Conservation (phyloP, 495 filamentous ascomycete genomes). For the Xylaria longipes region DNA sequence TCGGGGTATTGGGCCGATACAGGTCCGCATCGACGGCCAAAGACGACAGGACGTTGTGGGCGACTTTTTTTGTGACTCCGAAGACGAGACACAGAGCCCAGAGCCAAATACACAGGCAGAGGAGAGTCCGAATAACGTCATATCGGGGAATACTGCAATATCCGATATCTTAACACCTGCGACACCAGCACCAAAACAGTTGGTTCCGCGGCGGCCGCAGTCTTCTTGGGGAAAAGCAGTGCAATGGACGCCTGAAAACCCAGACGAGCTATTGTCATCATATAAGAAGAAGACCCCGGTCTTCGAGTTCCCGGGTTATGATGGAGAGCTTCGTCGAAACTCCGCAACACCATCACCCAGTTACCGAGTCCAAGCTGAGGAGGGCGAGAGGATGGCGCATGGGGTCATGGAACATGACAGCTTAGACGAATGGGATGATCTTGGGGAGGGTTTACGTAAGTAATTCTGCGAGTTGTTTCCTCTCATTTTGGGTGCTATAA, state of each 20-base stretch:
- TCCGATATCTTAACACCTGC: not conserved
- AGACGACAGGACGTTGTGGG: conserved; percentile 28
- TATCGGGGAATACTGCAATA: not conserved
- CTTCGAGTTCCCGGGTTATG: not conserved
- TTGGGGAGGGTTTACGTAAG: conserved; percentile 1
- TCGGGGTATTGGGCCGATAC: conserved; percentile 31
- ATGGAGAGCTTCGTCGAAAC: not conserved
- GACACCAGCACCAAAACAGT: not conserved
- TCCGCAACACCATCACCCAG: not conserved
- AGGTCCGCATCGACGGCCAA: conserved; percentile 26
- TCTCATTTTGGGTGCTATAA: not conserved
- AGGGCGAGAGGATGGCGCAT: not conserved
- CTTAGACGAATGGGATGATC: not conserved
- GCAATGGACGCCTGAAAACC: conserved; percentile 1
- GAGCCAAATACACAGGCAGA: not conserved
- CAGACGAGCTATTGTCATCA: not conserved
- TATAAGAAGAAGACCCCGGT: conserved; percentile 14
- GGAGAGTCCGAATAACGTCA: not conserved
- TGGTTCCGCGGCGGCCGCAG: not conserved
- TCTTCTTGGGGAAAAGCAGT: not conserved
- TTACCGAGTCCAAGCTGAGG: not conserved
- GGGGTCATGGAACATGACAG: not conserved
- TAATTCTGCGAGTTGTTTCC: not conserved
- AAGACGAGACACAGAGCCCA: conserved; percentile 13
- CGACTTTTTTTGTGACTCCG: conserved; percentile 26